A percentile compares a stretch with the other conserved stretches of the same genome.
These are phyloP conservation scores for Handroanthus guayacan DNA, from an alignment of 257 asterid genomes.

Conservation along the genomic window DNA sequence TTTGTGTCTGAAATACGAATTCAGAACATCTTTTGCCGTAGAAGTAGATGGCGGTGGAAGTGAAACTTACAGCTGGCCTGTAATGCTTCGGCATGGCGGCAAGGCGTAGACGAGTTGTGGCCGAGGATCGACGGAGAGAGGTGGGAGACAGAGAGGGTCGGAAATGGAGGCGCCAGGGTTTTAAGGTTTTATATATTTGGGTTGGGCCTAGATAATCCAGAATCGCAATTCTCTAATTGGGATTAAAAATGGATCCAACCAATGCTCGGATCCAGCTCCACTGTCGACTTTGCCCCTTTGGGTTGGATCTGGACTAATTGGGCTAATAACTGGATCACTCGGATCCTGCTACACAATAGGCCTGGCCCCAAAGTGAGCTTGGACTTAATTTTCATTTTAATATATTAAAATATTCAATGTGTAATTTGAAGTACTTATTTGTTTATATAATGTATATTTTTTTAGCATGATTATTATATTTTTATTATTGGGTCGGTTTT, in stretches of 20 bases:
- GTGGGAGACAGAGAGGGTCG: background rate
- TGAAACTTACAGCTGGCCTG: conserved; percentile 58
- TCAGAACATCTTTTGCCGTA: background rate
- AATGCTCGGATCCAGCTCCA: background rate
- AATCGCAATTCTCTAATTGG: background rate
- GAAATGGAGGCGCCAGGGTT: conserved; percentile 36
- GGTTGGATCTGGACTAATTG: background rate
- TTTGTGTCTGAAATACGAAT: background rate
- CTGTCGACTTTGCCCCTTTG: background rate
- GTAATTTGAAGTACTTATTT: too few relatives aligned
- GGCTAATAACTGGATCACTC: too few relatives aligned
- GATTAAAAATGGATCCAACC: background rate
- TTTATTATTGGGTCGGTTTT: too few relatives aligned
- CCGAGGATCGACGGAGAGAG: conserved; percentile 7
- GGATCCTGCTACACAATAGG: too few relatives aligned
- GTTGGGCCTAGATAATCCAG: background rate
- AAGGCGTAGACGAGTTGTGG: background rate
- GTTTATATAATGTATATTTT: too few relatives aligned
- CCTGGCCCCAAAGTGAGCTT: too few relatives aligned
- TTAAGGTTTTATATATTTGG: background rate
- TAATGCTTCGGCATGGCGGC: conserved; percentile 67
- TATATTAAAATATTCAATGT: too few relatives aligned
- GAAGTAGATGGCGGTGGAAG: background rate
- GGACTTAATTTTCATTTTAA: too few relatives aligned
- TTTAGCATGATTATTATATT: too few relatives aligned